Conservation (phyloP, 2,329 filamentous ascomycete species). For the Aspergillus calidoustus region DNA sequence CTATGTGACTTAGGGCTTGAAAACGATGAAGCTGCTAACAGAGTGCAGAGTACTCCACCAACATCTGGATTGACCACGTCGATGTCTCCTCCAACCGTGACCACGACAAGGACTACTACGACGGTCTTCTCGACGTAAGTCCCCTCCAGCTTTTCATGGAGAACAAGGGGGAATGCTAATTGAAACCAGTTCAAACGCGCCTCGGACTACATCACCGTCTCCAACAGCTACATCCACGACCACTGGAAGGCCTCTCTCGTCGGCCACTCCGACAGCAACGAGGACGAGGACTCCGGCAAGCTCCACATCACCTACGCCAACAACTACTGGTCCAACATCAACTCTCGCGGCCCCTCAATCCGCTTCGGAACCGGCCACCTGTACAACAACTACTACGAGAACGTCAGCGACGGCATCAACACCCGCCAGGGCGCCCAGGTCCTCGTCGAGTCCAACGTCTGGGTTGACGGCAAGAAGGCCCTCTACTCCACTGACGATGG, state of each 20-base stretch:
- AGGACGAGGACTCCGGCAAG: conserved; percentile 62
- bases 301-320: conserved; percentile 68
- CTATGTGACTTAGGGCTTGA: neutral
- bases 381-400: conserved; percentile 58
- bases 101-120: conserved; percentile 71
- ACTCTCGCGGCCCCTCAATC: conserved; percentile 65
- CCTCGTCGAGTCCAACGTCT: conserved; percentile 62
- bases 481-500: conserved; percentile 54
- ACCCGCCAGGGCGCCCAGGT: conserved; percentile 61
- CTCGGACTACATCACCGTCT: conserved; percentile 61
- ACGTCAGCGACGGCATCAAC: conserved; percentile 59
- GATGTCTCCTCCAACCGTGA: conserved; percentile 65
- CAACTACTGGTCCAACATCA: conserved; percentile 69
- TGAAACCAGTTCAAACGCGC: conserved; percentile 58
- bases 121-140: conserved; percentile 64
- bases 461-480: conserved; percentile 51
- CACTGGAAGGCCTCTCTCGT: conserved; percentile 67
- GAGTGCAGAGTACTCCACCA: conserved; percentile 39
- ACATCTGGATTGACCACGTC: conserved; percentile 71
- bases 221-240: conserved; percentile 58
- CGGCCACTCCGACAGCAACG: conserved; percentile 64
- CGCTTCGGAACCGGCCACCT: conserved; percentile 70
- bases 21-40: neutral
- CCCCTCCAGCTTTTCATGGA: neutral
- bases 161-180: neutral